Percentiles rank a stretch among this genome's conserved stretches.
phyloP scores from a whole-genome alignment of 2,329 filamentous ascomycete genomes.

The Dichotomopilus funicola region DNA sequence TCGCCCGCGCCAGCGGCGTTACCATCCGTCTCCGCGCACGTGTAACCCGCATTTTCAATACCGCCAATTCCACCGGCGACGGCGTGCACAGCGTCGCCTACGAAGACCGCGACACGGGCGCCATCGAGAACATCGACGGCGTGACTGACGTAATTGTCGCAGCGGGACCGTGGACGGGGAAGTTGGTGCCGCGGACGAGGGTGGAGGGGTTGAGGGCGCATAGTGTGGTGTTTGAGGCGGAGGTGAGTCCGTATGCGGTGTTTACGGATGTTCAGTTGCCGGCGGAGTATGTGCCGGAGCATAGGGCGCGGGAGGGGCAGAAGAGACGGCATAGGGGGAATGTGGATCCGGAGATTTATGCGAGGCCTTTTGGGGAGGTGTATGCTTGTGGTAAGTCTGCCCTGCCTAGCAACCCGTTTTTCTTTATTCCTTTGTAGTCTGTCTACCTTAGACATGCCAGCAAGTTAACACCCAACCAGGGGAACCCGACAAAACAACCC shows the following conservation, averaged over 20 bases:
- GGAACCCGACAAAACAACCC: conserved; percentile 70
- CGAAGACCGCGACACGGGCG: conserved; percentile 38
- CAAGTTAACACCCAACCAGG: conserved; percentile 30
- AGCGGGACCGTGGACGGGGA: conserved; percentile 48
- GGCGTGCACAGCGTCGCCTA: conserved; percentile 59
- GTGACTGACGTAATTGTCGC: conserved; percentile 49
- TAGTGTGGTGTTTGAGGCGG: conserved; percentile 57
- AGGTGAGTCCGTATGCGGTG: conserved; percentile 66
- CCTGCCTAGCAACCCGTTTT: background rate
- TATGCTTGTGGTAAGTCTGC: conserved; percentile 71
- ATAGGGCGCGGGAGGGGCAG: conserved; percentile 41
- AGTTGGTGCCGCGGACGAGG: conserved; percentile 50
- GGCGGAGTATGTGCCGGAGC: conserved; percentile 50
- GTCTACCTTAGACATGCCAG: too few species aligned
- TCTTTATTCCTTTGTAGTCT: background rate
- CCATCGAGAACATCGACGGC: conserved; percentile 32
- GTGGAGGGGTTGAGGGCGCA: conserved; percentile 56
- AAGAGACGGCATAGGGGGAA: conserved; percentile 51
- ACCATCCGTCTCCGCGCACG: conserved; percentile 59
- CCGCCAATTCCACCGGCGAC: conserved; percentile 35
- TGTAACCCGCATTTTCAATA: conserved; percentile 59
- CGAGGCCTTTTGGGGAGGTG: conserved; percentile 78
- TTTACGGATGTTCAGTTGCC: conserved; percentile 84
- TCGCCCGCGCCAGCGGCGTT: conserved; percentile 64
- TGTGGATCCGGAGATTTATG: conserved; percentile 89